phyloP scores from a whole-genome alignment of 352 stramenopile species.

The Phytopythium chamaehyphon region DNA sequence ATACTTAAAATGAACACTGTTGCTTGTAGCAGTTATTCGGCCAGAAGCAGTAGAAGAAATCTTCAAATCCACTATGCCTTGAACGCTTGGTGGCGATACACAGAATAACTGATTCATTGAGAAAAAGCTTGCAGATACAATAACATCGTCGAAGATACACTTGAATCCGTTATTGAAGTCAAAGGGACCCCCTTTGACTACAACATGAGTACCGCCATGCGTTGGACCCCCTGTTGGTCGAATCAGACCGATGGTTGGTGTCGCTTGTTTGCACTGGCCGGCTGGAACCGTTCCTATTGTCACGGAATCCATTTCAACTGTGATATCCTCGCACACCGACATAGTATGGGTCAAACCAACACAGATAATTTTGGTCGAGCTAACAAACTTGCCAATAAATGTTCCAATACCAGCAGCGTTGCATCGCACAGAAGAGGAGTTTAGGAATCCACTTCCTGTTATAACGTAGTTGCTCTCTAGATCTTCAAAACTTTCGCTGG shows the following conservation, averaged over 20 bases:
- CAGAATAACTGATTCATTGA: slow-evolving; percentile 28
- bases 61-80: slow-evolving; percentile 18
- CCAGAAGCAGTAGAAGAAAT: slow-evolving; percentile 2
- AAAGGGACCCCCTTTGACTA: slow-evolving; percentile 30
- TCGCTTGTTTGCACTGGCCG: background rate
- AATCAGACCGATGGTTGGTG: slow-evolving; percentile 19
- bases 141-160: slow-evolving; percentile 23
- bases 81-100: slow-evolving; percentile 16
- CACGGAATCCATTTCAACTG: slow-evolving; percentile 1
- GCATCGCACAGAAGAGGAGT: slow-evolving; percentile 10
- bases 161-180: slow-evolving; percentile 10
- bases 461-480: slow-evolving; percentile 1
- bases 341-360: slow-evolving; percentile 1
- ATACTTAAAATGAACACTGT: slow-evolving; percentile 18
- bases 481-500: no score
- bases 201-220: slow-evolving; percentile 31
- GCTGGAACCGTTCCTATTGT: background rate
- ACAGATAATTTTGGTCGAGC: background rate
- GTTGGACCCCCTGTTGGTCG: slow-evolving; percentile 25
- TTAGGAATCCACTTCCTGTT: slow-evolving; percentile 11
- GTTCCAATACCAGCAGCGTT: background rate
- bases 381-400: background rate
- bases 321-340: slow-evolving; percentile 7
- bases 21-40: background rate
- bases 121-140: slow-evolving; percentile 16